phyloP scores from a whole-genome alignment of 768 basidiomycete species.

The Mycena amicta region DNA sequence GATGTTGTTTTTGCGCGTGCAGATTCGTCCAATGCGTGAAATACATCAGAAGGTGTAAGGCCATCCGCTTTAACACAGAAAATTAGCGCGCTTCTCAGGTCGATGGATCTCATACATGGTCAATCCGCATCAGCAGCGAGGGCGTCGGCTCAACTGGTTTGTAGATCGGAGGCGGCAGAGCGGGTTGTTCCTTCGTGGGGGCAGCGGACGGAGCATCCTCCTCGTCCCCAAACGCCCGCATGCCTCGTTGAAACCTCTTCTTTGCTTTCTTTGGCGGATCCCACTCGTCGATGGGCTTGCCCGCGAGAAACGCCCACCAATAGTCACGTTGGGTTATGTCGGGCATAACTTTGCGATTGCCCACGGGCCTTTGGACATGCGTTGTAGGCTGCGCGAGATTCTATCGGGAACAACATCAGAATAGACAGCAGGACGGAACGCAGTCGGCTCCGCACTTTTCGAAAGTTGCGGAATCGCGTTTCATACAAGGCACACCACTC shows the following conservation, averaged over 20 bases:
- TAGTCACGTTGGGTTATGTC: conserved; percentile 71
- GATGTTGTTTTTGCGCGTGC: conserved; percentile 50
- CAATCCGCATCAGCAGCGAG: conserved; percentile 55
- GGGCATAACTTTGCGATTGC: conserved; percentile 50
- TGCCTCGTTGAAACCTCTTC: conserved; percentile 31
- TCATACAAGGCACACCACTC: conserved; percentile 68
- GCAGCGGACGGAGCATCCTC: conserved; percentile 5
- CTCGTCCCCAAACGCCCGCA: conserved; percentile 43
- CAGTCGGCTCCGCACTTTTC: conserved; percentile 46
- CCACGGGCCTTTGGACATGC: conserved; percentile 39
- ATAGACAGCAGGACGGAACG: not conserved
- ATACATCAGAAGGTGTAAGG: conserved; percentile 81
- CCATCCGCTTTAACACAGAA: conserved; percentile 50
- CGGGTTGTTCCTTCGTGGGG: conserved; percentile 2
- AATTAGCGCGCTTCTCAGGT: no score
- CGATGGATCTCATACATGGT: conserved; percentile 76
- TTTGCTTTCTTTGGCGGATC: conserved; percentile 51
- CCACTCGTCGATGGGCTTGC: conserved; percentile 71
- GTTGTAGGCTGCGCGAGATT: conserved; percentile 68
- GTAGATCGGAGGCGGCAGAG: conserved; percentile 16
- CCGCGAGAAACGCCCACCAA: conserved; percentile 82
- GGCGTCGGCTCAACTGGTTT: conserved; percentile 62
- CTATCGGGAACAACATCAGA: conserved; percentile 40
- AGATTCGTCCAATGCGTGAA: conserved; percentile 80
- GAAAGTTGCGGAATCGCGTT: conserved; percentile 64